Evolutionary conservation across 2,329 filamentous ascomycete genomes (phyloP).

Genomic region (Aspergillus sp.): DNA sequence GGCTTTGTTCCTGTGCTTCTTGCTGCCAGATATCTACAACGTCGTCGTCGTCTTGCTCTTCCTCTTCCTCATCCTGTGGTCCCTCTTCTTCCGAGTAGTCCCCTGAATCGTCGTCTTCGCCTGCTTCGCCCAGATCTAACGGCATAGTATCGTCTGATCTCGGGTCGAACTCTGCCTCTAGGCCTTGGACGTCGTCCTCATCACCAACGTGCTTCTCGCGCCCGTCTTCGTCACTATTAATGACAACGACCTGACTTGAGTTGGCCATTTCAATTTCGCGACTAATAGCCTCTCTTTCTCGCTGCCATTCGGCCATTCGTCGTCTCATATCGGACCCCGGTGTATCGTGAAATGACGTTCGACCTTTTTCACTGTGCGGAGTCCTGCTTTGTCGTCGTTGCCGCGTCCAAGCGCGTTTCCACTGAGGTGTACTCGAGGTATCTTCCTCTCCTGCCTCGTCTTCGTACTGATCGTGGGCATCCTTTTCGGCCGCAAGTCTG

Average conservation of each 20-base stretch:
- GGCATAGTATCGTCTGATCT: background rate
- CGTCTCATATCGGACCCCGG: conserved; percentile 15
- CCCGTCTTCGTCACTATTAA: conserved; percentile 32
- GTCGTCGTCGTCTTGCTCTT: conserved; percentile 25
- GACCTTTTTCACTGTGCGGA: background rate
- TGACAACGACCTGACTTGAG: conserved; percentile 36
- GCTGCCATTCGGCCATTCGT: conserved; percentile 37
- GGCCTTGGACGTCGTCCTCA: background rate
- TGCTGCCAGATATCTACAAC: conserved; percentile 43
- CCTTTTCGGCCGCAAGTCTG: background rate
- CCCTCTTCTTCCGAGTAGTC: conserved; percentile 4
- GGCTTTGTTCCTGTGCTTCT: conserved; percentile 33
- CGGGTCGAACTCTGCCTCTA: conserved; percentile 2
- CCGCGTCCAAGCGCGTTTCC: too few species aligned
- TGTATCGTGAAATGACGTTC: conserved; percentile 3
- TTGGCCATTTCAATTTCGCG: conserved; percentile 37
- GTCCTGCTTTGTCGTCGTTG: too few species aligned
- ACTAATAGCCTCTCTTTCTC: conserved; percentile 38
- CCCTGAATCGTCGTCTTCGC: background rate
- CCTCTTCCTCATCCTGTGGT: conserved; percentile 9
- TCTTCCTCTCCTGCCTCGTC: conserved; percentile 3
- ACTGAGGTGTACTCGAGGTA: conserved; percentile 2
- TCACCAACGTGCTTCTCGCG: conserved; percentile 3
- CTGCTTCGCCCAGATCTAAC: background rate
- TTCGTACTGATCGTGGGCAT: background rate